A percentile compares a stretch with the other conserved stretches of the same genome.
Conservation (phyloP, 176 grass and related monocot genomes). For the Ampelocalamus luodianensis region DNA sequence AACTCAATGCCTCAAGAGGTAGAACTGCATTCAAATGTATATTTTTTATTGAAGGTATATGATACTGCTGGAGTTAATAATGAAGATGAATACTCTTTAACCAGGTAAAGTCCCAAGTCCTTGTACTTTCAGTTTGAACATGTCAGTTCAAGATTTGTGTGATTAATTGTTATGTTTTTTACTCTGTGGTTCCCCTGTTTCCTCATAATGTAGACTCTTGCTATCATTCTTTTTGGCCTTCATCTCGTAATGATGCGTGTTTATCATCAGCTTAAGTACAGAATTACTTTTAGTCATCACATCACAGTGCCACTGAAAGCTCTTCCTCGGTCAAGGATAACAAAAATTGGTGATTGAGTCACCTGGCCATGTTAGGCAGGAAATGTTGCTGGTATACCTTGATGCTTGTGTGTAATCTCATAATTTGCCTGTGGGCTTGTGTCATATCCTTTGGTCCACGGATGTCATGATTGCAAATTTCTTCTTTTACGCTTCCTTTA, state of each 20-base stretch:
- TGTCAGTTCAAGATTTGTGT: slow-evolving; percentile 2
- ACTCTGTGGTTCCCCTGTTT: slow-evolving; percentile 25
- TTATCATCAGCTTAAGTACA: slow-evolving; percentile 12
- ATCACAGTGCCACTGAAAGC: slow-evolving; percentile 27
- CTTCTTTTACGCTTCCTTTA: slow-evolving; percentile 13
- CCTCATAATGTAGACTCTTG: slow-evolving; percentile 27
- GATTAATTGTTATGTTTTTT: slow-evolving; percentile 27
- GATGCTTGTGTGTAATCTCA: not conserved
- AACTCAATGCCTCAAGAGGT: slow-evolving; percentile 15
- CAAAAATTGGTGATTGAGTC: slow-evolving; percentile 22
- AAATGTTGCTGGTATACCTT: slow-evolving; percentile 28
- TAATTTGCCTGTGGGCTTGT: slow-evolving; percentile 11
- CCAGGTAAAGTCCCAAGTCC: slow-evolving; percentile 52
- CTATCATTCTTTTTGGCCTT: slow-evolving; percentile 39
- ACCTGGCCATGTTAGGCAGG: slow-evolving; percentile 15
- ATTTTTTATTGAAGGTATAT: slow-evolving; percentile 67
- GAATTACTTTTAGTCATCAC: not conserved
- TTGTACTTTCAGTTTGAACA: not conserved
- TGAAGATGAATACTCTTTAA: slow-evolving; percentile 69
- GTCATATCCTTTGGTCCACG: slow-evolving; percentile 27
- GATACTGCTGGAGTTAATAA: slow-evolving; percentile 57
- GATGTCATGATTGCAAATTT: slow-evolving; percentile 31
- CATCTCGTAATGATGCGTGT: not conserved
- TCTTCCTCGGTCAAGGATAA: not conserved
- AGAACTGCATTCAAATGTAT: slow-evolving; percentile 41